Evolutionary conservation across 495 filamentous ascomycete genomes (phyloP), one percentile per base, ranked within the genome.

Genomic region (Aspergillus leporis): DNA sequence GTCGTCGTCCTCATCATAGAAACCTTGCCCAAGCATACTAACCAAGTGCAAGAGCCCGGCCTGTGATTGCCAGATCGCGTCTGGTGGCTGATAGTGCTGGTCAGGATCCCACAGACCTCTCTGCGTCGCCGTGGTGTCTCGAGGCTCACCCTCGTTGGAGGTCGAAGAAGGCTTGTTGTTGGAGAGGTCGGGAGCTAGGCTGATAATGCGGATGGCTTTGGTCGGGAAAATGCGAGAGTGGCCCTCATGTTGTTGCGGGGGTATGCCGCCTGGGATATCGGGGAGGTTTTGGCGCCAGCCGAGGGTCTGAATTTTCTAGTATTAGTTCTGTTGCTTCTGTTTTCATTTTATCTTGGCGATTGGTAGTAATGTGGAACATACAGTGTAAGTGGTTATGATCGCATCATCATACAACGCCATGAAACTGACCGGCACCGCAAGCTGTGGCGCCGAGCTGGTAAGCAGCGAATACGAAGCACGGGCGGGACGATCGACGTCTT

Each of bases 331-430:
- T 16, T 22, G 2, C 2, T 18, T 18, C 6, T 53, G 14, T 22
- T 16, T 53, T 25, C 9, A 21, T 41, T 8, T 31, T 1, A 13
- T 23, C 4, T 45, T n/a, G 14, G 5, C 18, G 23, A 23, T 25
- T 21, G 13, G 21, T 18, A 22, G 21, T 4, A 34, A 23, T 10
- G 13, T 22, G 12, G 22, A 47, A 62, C 72, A 34, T 60, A 77
- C 74, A 22, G 72, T 74, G 50, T 69, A 75, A 16, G 73, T 75
- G 5, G 70, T 71, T 66, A 77, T 70, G 45, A 77, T 75, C 10
- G 71, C 64, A 62, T 77, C 74, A 32, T 75, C 73, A 25, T 65
- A 73, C 45, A 77, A 34, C 1, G 66, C 63, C 74, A 77, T 77
- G 54, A 70, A 77, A 47, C 74, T 77, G 46, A 77, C 65, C 1